Evolutionary conservation across 805 yeast species (phyloP).

Genomic region (Metschnikowia lachancei): DNA sequence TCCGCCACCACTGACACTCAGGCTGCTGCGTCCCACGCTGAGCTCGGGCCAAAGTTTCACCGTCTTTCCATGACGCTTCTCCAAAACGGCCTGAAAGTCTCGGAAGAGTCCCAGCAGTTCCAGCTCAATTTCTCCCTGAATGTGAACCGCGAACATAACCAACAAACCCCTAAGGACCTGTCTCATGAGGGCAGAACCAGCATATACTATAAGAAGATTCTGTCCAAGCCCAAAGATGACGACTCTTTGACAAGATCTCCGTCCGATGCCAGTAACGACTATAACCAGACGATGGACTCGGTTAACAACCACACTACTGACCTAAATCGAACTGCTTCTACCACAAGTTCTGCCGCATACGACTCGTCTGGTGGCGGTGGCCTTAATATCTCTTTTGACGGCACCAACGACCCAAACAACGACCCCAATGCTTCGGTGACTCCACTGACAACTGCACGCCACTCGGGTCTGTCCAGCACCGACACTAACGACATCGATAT

Average conservation of each 20-base stretch:
- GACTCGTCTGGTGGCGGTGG: constrained; percentile 5
- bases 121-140: constrained; percentile 40
- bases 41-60: constrained; percentile 35
- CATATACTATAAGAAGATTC: constrained; percentile 33
- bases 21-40: constrained; percentile 21
- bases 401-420: neutral
- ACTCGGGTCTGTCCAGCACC: constrained; percentile 6
- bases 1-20: neutral
- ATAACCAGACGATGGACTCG: constrained; percentile 2
- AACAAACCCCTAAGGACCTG: neutral
- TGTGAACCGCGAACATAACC: constrained; percentile 28
- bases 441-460: constrained; percentile 1
- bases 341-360: constrained; percentile 1
- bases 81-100: constrained; percentile 26
- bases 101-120: constrained; percentile 42
- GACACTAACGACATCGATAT: constrained; percentile 42
- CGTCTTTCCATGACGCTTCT: constrained; percentile 38
- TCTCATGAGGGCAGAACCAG: constrained; percentile 23
- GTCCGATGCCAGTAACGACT: constrained; percentile 2
- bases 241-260: neutral
- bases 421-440: neutral
- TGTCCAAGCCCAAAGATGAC: constrained; percentile 16
- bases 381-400: constrained; percentile 11
- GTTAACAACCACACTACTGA: constrained; percentile 3
- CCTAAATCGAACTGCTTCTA: neutral